phyloP scores from a whole-genome alignment of 371 early-diverging fungal genomes.

The Parasitella parasitica region DNA sequence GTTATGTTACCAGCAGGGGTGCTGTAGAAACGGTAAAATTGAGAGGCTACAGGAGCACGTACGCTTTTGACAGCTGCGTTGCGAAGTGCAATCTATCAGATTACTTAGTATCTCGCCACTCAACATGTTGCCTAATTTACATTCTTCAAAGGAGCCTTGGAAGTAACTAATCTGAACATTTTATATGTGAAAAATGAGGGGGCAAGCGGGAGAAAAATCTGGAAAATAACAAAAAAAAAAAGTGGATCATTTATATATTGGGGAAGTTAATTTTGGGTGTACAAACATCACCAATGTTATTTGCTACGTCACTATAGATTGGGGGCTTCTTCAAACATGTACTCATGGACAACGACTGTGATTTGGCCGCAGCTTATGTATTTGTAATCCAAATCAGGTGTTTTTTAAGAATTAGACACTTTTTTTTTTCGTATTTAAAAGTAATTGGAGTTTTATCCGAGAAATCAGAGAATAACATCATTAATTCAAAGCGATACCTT shows the following conservation, averaged over 20 bases:
- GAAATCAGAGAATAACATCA: neutral
- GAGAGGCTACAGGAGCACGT: conserved; percentile 57
- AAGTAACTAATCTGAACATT: conserved; percentile 63
- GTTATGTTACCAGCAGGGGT: conserved; percentile 44
- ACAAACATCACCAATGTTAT: neutral
- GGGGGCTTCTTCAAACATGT: too few relatives aligned
- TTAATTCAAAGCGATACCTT: neutral
- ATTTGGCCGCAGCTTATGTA: neutral
- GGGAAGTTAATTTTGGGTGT: neutral
- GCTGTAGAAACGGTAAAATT: conserved; percentile 62
- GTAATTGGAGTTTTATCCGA: neutral
- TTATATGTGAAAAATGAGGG: conserved; percentile 26
- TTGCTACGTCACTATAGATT: neutral
- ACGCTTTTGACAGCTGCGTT: conserved; percentile 49
- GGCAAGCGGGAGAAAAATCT: neutral
- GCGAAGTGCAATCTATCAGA: conserved; percentile 58
- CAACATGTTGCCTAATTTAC: conserved; percentile 25
- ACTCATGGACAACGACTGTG: neutral
- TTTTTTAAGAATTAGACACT: neutral
- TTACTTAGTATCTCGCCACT: neutral
- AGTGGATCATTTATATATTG: neutral
- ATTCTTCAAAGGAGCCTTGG: conserved; percentile 61
- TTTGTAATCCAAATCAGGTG: neutral
- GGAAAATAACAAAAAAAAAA: conserved; percentile 6
- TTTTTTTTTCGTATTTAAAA: neutral